Percentiles rank a stretch among this genome's conserved stretches.
Conservation (phyloP, 208 protist genomes). For the Angomonas desouzai region DNA sequence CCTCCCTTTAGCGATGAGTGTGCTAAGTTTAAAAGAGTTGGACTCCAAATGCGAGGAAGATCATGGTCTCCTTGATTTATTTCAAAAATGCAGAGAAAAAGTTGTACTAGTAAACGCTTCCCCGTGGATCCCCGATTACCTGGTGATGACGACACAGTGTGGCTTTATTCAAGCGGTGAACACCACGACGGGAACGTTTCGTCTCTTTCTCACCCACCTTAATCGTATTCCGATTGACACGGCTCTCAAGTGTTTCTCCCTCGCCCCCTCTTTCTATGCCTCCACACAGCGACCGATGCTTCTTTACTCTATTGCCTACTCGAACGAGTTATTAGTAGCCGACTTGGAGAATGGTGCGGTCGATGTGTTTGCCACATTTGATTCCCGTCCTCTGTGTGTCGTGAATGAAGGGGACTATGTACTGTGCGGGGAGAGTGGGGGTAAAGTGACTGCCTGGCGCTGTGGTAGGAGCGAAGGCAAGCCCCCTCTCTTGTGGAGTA, state of each 20-base stretch:
- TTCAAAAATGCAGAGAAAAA: slow-evolving; percentile 55
- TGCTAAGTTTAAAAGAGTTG: slow-evolving; percentile 52
- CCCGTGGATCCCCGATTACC: slow-evolving; percentile 35
- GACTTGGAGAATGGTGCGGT: slow-evolving; percentile 49
- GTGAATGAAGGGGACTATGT: slow-evolving; percentile 73
- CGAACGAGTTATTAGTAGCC: slow-evolving; percentile 81
- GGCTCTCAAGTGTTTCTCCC: slow-evolving; percentile 70
- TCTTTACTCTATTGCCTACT: slow-evolving; percentile 74
- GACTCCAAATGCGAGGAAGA: slow-evolving; percentile 36
- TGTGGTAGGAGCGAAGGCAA: slow-evolving; percentile 1
- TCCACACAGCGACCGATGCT: slow-evolving; percentile 28
- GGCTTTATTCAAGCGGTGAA: slow-evolving; percentile 81
- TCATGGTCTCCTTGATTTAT: slow-evolving; percentile 47
- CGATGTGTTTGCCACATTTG: slow-evolving; percentile 39
- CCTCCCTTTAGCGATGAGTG: slow-evolving; percentile 24
- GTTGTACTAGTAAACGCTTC: slow-evolving; percentile 56
- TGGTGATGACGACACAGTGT: slow-evolving; percentile 66
- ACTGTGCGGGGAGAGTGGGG: slow-evolving; percentile 68
- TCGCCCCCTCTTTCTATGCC: slow-evolving; percentile 30
- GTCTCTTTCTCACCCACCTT: slow-evolving; percentile 72
- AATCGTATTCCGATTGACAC: slow-evolving; percentile 58
- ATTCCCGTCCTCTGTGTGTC: slow-evolving; percentile 60
- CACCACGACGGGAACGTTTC: slow-evolving; percentile 57
- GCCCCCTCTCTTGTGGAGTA: slow-evolving; percentile 38
- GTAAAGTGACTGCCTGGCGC: slow-evolving; percentile 64